Conservation (phyloP, 257 asterid genomes). For the Salvia miltiorrhiza region DNA sequence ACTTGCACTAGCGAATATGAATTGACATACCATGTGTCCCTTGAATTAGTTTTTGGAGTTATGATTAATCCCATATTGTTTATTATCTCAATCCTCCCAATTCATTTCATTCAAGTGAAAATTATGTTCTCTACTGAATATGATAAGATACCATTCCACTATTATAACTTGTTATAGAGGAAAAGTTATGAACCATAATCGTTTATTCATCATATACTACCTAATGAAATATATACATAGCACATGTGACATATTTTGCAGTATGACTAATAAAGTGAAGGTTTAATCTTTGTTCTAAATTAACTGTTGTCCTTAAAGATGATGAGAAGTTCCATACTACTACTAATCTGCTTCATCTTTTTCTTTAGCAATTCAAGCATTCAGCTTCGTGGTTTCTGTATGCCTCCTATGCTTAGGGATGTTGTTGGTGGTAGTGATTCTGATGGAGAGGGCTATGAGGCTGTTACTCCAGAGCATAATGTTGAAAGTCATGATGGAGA, state of each 20-base stretch:
- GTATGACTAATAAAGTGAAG: not conserved
- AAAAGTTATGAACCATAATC: not conserved
- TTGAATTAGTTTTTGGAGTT: not conserved
- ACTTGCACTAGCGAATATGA: too few relatives aligned
- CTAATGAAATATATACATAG: not conserved
- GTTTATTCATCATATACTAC: too few relatives aligned
- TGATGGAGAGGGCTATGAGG: constrained; percentile 89
- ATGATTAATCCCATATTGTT: not conserved
- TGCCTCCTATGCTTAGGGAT: constrained; percentile 81
- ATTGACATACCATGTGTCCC: not conserved
- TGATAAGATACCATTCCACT: not conserved
- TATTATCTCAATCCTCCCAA: not conserved
- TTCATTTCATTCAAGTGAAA: not conserved
- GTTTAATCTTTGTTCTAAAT: not conserved
- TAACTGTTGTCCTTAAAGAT: not conserved
- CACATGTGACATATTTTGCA: not conserved
- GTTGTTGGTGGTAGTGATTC: constrained; percentile 70
- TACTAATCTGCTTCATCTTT: constrained; percentile 17
- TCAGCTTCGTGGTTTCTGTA: constrained; percentile 76
- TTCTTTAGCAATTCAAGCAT: constrained; percentile 80
- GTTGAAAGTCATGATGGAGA: constrained; percentile 44
- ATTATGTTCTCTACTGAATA: not conserved
- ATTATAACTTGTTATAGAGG: not conserved
- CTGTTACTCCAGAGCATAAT: constrained; percentile 84
- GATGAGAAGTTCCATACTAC: constrained; percentile 1